These are phyloP conservation scores for Bromus sterilis DNA, from an alignment of 176 grass and related monocot genomes.

Conservation along the genomic window DNA sequence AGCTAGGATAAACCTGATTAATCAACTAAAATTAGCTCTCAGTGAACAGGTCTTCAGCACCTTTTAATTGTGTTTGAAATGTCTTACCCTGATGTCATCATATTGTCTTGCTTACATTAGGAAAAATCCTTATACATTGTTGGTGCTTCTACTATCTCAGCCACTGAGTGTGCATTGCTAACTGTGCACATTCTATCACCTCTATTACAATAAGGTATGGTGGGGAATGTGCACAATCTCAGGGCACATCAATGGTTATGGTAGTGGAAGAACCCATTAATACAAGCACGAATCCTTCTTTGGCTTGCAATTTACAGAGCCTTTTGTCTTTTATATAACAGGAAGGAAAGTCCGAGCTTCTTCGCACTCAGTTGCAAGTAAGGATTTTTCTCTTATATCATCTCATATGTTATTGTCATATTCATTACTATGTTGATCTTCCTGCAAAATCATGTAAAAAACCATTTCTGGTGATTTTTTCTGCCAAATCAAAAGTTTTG, in stretches of 20 bases:
- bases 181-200: not conserved
- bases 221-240: not conserved
- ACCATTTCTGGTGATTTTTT: not conserved
- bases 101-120: not conserved
- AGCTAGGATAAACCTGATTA: conserved; percentile 50
- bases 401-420: not conserved
- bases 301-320: not conserved
- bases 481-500: not conserved
- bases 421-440: conserved; percentile 2
- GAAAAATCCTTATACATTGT: not conserved
- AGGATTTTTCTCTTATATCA: conserved; percentile 21
- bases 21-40: conserved; percentile 72
- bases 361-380: conserved; percentile 70
- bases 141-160: not conserved
- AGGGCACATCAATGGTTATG: not conserved
- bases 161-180: not conserved
- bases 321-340: conserved; percentile 32
- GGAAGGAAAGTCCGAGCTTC: conserved; percentile 61
- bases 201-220: not conserved
- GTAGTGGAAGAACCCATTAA: not conserved
- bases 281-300: not conserved
- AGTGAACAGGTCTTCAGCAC: conserved; percentile 62
- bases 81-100: not conserved
- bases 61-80: conserved; percentile 7
- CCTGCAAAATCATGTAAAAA: not conserved